A percentile compares a stretch with the other conserved stretches of the same genome.
Conservation (phyloP, 2,329 filamentous ascomycete species). For the Pseudogymnoascus sp. region DNA sequence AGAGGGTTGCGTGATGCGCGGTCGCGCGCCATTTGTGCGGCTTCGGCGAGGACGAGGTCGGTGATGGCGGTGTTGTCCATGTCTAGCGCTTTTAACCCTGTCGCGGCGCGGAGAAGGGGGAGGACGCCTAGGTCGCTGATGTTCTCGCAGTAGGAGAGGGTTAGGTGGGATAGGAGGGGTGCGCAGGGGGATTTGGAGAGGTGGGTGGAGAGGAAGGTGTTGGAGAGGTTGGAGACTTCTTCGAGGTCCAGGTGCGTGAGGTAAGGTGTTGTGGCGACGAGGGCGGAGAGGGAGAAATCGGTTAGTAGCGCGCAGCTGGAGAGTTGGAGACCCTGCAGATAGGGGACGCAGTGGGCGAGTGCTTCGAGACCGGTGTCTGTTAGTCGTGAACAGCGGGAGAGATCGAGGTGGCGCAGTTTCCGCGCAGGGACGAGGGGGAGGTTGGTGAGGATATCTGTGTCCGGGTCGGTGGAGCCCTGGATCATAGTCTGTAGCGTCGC, state of each 20-base stretch:
- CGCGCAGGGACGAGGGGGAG: conserved; percentile 67
- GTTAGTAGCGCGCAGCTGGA: conserved; percentile 68
- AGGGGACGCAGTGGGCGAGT: conserved; percentile 65
- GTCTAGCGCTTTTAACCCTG: conserved; percentile 60
- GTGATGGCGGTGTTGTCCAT: conserved; percentile 92
- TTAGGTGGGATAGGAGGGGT: conserved; percentile 64
- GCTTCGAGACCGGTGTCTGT: conserved; percentile 63
- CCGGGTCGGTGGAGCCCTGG: conserved; percentile 59
- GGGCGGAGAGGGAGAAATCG: conserved; percentile 60
- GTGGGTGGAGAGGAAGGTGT: conserved; percentile 60
- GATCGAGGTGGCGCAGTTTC: conserved; percentile 72
- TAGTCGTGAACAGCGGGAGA: conserved; percentile 68
- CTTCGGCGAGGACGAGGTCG: conserved; percentile 77
- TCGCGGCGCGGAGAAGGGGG: conserved; percentile 68
- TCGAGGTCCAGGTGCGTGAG: conserved; percentile 86
- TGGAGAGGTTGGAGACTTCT: conserved; percentile 70
- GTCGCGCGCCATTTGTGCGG: conserved; percentile 65
- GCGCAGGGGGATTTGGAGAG: conserved; percentile 72
- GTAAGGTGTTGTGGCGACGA: conserved; percentile 66
- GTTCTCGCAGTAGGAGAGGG: conserved; percentile 81
- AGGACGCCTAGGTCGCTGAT: conserved; percentile 78
- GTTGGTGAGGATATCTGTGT: conserved; percentile 73
- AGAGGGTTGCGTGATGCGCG: conserved; percentile 38
- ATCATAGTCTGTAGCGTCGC: conserved; percentile 64
- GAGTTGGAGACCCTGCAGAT: conserved; percentile 74